Percentiles rank a stretch among this genome's conserved stretches.
phyloP scores from a whole-genome alignment of 306 rosid species.

The Cucumis hystrix region DNA sequence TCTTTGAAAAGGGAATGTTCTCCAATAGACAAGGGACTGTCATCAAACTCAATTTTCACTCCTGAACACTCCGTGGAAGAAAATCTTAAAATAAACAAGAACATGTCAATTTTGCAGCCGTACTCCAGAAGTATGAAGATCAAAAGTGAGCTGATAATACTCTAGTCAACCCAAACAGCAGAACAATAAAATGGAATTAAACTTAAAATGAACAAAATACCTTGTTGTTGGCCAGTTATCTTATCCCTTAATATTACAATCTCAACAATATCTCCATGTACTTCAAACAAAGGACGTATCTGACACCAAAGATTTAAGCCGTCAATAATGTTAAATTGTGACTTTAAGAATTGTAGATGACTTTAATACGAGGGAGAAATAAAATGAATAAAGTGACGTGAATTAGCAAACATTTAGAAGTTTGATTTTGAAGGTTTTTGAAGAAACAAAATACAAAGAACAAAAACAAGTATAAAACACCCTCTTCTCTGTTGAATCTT shows the following conservation, averaged over 20 bases:
- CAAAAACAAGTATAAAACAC: not conserved
- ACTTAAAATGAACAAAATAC: conserved; percentile 20
- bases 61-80: not conserved
- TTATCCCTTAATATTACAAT: conserved; percentile 66
- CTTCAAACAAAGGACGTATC: conserved; percentile 64
- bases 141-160: not conserved
- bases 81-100: not conserved
- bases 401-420: not conserved
- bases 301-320: conserved; percentile 10
- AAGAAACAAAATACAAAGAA: not conserved
- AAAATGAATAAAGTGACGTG: not conserved
- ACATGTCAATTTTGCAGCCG: not conserved
- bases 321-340: conserved; percentile 4
- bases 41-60: not conserved
- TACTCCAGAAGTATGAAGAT: not conserved
- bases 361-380: not conserved
- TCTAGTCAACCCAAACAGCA: conserved; percentile 4
- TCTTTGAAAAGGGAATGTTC: not conserved
- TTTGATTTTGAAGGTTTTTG: not conserved
- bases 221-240: conserved; percentile 63
- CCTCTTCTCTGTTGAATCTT: not conserved
- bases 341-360: not conserved
- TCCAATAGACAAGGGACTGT: not conserved
- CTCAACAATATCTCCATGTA: conserved; percentile 58
- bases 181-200: conserved; percentile 1